These are phyloP conservation scores for Exophiala sp. DNA, from an alignment of 2,329 filamentous ascomycete species.

Conservation along the genomic window DNA sequence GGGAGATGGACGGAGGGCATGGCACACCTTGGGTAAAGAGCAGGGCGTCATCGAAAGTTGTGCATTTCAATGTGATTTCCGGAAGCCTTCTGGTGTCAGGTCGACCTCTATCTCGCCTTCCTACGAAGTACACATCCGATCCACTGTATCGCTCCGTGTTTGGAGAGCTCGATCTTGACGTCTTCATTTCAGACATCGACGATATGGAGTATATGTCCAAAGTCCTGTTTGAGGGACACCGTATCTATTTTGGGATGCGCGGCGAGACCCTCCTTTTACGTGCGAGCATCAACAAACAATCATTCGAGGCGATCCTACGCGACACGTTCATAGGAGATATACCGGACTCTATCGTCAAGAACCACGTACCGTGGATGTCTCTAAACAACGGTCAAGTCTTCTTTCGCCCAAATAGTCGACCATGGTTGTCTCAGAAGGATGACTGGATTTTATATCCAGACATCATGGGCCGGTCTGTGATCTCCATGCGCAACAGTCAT, in stretches of 20 bases:
- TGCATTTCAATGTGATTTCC: constrained; percentile 34
- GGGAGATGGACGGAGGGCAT: constrained; percentile 6
- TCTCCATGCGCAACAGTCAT: constrained; percentile 2
- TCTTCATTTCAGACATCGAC: constrained; percentile 33
- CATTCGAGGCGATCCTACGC: constrained; percentile 33
- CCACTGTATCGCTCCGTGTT: constrained; percentile 29
- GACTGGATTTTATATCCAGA: constrained; percentile 30
- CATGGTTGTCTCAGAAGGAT: constrained; percentile 30
- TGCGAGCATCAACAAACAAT: constrained; percentile 17
- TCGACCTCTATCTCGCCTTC: constrained; percentile 31
- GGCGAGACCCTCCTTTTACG: constrained; percentile 34
- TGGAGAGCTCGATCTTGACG: constrained; percentile 29
- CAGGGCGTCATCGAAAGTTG: constrained; percentile 1
- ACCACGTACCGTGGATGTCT: constrained; percentile 47
- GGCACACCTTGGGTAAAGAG: constrained; percentile 13
- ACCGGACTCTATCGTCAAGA: constrained; percentile 35
- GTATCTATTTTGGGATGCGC: constrained; percentile 28
- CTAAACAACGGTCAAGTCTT: constrained; percentile 29
- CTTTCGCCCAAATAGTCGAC: constrained; percentile 29
- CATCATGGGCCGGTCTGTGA: neutral
- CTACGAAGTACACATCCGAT: constrained; percentile 28
- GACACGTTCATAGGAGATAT: constrained; percentile 31
- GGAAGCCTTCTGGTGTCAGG: constrained; percentile 35
- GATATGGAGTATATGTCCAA: constrained; percentile 37
- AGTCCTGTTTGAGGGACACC: constrained; percentile 27